Conservation (phyloP, 2,329 filamentous ascomycete genomes). For the Trichoderma semiorbis region DNA sequence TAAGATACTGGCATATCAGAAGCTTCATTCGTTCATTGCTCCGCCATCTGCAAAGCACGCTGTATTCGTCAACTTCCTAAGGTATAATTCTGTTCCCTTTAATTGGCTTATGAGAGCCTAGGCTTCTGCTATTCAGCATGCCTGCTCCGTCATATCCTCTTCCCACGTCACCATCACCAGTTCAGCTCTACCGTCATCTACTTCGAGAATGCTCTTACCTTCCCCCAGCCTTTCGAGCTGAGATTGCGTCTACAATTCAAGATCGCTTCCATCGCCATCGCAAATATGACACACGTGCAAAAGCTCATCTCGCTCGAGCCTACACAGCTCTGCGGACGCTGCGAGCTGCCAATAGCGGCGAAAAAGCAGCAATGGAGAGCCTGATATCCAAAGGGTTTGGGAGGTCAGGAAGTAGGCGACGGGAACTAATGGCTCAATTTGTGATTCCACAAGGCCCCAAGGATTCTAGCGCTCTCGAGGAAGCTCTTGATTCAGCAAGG, state of each 20-base stretch:
- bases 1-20: background rate
- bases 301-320: slow-evolving; percentile 39
- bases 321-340: slow-evolving; percentile 45
- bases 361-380: slow-evolving; percentile 43
- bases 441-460: slow-evolving; percentile 35
- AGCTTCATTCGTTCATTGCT: background rate
- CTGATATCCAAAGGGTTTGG: slow-evolving; percentile 52
- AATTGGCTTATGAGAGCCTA: background rate
- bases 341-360: slow-evolving; percentile 52
- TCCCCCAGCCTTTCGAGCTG: slow-evolving; percentile 47
- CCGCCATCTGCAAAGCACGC: background rate
- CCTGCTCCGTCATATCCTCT: slow-evolving; percentile 28
- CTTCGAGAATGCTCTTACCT: slow-evolving; percentile 61
- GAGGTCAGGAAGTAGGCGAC: slow-evolving; percentile 49
- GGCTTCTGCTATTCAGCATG: slow-evolving; percentile 24
- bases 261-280: slow-evolving; percentile 44
- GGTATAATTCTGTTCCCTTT: background rate
- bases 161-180: slow-evolving; percentile 26
- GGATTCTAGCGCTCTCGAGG: slow-evolving; percentile 41
- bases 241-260: slow-evolving; percentile 42
- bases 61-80: background rate
- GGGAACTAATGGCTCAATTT: slow-evolving; percentile 44
- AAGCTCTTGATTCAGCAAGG: slow-evolving; percentile 23
- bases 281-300: slow-evolving; percentile 27
- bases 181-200: slow-evolving; percentile 54